A percentile compares a stretch with the other conserved stretches of the same genome.
Conservation (phyloP, 257 asterid species). For the Nicotiana tabacum region DNA sequence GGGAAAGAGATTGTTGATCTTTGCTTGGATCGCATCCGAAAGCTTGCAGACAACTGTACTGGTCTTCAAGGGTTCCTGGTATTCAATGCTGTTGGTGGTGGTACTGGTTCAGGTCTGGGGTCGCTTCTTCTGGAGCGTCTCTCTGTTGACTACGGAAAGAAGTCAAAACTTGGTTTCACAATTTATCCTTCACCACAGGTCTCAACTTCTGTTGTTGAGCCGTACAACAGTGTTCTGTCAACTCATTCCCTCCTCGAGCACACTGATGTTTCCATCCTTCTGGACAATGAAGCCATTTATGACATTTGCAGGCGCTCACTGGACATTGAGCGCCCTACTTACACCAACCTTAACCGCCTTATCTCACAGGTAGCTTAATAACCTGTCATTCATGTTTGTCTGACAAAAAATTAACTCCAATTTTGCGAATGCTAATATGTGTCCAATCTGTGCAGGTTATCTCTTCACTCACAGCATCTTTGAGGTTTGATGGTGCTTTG, state of each 20-base stretch:
- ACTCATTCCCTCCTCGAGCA: constrained; percentile 25
- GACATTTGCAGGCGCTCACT: constrained; percentile 21
- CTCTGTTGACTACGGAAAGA: constrained; percentile 24
- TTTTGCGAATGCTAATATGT: background rate
- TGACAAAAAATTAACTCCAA: background rate
- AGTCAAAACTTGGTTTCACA: constrained; percentile 22
- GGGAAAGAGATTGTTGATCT: constrained; percentile 27
- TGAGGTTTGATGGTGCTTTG: constrained; percentile 16
- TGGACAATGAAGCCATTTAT: constrained; percentile 23
- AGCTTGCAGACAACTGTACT: constrained; percentile 25
- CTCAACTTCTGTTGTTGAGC: constrained; percentile 26
- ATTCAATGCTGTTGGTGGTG: constrained; percentile 22
- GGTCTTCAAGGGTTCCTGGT: constrained; percentile 23
- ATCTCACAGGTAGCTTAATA: constrained; percentile 15
- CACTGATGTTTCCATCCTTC: constrained; percentile 20
- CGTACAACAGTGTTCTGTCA: constrained; percentile 25
- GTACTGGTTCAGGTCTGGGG: constrained; percentile 25
- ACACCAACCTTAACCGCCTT: constrained; percentile 19
- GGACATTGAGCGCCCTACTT: constrained; percentile 23
- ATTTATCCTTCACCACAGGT: constrained; percentile 26
- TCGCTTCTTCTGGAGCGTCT: constrained; percentile 22
- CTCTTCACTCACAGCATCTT: constrained; percentile 16
- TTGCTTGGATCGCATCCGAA: constrained; percentile 18
- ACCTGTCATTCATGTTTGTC: too few species aligned
- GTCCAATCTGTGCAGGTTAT: constrained; percentile 6